Evolutionary conservation across 2,329 filamentous ascomycete species (phyloP), one percentile per base, ranked within the genome.

Genomic region (Geosmithia flava): DNA sequence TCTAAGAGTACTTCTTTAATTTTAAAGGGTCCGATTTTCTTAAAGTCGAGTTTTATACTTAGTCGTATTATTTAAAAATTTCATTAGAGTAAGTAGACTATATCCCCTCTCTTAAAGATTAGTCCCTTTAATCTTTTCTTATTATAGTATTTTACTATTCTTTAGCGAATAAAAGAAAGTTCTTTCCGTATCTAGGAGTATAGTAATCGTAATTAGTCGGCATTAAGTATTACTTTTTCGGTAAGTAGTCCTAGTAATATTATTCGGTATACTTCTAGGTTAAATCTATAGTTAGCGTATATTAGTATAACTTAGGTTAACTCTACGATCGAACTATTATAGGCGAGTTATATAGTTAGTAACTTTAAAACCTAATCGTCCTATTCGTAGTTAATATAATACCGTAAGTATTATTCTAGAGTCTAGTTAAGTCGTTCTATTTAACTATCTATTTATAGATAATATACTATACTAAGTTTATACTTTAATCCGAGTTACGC

Each of bases 21-120:
- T 47, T 53, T 54, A 51, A 53, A 55, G 30, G 39, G 39, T 52
- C 23, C 42, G 40, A 56, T 44, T 47, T 53, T 54, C 29, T 55
- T 57, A 50, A 44, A 56, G 33, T 57, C 46, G 42, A 43, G 46
- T 48, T 44, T 44, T 23, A 7, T 16, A 42, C 40, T 42, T 47
- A 48, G 41, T 51, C 42, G 11, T 42, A 49, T 53, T 45, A 43
- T 55, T 46, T 20, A 41, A 47, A 37, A 41, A 8, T 48, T 40
- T 20, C 17, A 20, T 45, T 44, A 39, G 37, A 53, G 46, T 33
- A 52, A 6, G 48, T 52, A 47, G 44, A 53, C 45, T 39, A 42
- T 52, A 30, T 46, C 29, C 17, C 48, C 39, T 45, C 50, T 39
- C 29, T 47, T 44, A 40, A 54, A 51, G 42, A 23, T 50, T 50